Base-by-base conservation (phyloP, 139 green algal genomes). In the Ettlia oleoabundans region DNA sequence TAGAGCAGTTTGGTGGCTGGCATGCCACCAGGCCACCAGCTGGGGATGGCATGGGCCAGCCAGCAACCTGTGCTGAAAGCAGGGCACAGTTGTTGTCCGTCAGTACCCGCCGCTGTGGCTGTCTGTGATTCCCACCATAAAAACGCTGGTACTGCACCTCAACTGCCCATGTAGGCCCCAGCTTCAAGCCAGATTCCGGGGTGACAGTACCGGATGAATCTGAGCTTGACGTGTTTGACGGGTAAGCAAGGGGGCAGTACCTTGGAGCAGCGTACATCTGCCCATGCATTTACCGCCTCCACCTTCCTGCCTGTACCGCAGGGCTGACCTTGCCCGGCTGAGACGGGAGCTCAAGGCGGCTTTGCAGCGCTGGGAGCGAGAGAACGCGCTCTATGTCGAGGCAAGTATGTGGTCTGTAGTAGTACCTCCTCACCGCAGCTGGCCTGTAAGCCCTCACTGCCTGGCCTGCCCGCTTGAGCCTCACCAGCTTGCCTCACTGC, bases 311-410 rank as follows among this genome's bases (percentile, higher is more conserved):
- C 38, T 74, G 32, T 9, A 7, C 33, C 22, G 30, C 63, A 70
- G 55, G n/a, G 64, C 85, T 41, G 85, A 90, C 68, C 77, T 93
- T 72, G 87, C 84, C 2, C 10, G 74, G 3, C 84, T 93, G 38
- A 66, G 87, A 13, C 76, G 86, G n/a, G 62, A 82, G 32, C 62
- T 93, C 37, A 84, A 88, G 35, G 84, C 69, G 4, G 86, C 81
- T 4, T 85, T 91, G 6, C 84, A 92, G 77, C 76, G 84, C 42
- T 89, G 79, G 55, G 67, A 89, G 68, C 67, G 90, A 2, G 88
- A 92, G 82, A 68, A 61, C 52, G 80, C 82, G 30, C 41, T 86
- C 10, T 93, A 93, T 66, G 38, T 88, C 1, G 69, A 90, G 76
- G 81, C 83, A 13, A 37, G 10, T 58, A 15, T 15, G 47, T 58